Evolutionary conservation across 352 stramenopile genomes (phyloP), one percentile per base, ranked within the genome.

Genomic region (Sclerospora graminicola): DNA sequence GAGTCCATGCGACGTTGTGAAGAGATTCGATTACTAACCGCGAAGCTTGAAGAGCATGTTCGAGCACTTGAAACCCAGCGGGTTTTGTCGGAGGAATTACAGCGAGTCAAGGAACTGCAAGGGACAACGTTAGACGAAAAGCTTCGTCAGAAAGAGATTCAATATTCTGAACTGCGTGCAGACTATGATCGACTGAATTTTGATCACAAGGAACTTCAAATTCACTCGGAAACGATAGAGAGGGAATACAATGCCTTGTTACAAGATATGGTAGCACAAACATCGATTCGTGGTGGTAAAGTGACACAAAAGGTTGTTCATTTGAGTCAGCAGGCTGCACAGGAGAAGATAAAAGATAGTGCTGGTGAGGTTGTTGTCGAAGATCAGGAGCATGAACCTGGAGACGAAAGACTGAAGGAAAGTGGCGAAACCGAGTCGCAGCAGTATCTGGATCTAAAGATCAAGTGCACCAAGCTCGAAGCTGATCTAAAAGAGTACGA

Each of bases 151-250:
- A 68, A 50, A 10, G 76, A 87, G 26, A 70, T 63, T 8, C 45
- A 76, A 13, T 73, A 68, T 37, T 54, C 57, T 5, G 69, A 90
- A 39, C 27, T 88, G 29, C 64, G 66, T 15, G 59, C 64, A 11
- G 76, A 89, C 20, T 85, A 84, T 18, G 78, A 90, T 19, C 60
- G 73, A 18, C 60, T 90, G n/a, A 80, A 67, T 34, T 89, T 86
- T 37, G 76, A 93, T 41, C 72, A 89, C 53, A 74, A 90, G 54
- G 79, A 90, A 48, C 63, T 90, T 20, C 49, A 68, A 9, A 88
- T 87, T 39, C 79, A 90, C 43, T 66, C 75, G 1, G 76, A 90
- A 31, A 86, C 79, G 26, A 53, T 90, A 19, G 76, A 87, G 33
- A 69, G 70, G 27, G 77, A 89, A 36, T 86, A 84, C 40, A 56